These are phyloP conservation scores for Symbiodinium pilosum DNA, from an alignment of 73 alveolate genomes.

Conservation along the genomic window DNA sequence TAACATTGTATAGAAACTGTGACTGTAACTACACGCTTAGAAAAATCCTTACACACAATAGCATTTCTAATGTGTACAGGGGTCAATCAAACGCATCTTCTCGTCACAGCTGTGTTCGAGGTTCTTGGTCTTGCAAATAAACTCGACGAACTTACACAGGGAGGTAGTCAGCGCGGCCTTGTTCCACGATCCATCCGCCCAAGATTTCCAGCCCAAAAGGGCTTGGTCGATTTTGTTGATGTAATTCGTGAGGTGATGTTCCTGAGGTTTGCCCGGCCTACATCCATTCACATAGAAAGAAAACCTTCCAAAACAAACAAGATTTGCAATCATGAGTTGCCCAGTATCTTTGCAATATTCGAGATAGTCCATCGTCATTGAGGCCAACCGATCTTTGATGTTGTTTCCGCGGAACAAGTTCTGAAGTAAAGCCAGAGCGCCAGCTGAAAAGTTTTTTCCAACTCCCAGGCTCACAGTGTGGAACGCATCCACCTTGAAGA, in stretches of 20 bases:
- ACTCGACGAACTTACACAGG: not conserved
- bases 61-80: not conserved
- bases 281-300: not conserved
- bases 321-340: not conserved
- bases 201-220: constrained; percentile 43
- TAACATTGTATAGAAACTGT: not conserved
- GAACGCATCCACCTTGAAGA: constrained; percentile 32
- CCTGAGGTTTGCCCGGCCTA: not conserved
- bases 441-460: not conserved
- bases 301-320: not conserved
- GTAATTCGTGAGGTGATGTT: too few species aligned
- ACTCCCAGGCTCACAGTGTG: constrained; percentile 44
- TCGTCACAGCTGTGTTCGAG: not conserved
- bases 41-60: not conserved
- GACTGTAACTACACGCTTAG: not conserved
- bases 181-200: constrained; percentile 30
- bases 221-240: constrained; percentile 39
- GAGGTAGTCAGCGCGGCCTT: not conserved
- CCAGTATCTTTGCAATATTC: constrained; percentile 30
- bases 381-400: constrained; percentile 40
- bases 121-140: too few species aligned
- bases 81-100: not conserved
- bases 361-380: not conserved
- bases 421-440: not conserved
- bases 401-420: not conserved